phyloP scores from a whole-genome alignment of 495 filamentous ascomycete species.

The Penicillium waksmanii region DNA sequence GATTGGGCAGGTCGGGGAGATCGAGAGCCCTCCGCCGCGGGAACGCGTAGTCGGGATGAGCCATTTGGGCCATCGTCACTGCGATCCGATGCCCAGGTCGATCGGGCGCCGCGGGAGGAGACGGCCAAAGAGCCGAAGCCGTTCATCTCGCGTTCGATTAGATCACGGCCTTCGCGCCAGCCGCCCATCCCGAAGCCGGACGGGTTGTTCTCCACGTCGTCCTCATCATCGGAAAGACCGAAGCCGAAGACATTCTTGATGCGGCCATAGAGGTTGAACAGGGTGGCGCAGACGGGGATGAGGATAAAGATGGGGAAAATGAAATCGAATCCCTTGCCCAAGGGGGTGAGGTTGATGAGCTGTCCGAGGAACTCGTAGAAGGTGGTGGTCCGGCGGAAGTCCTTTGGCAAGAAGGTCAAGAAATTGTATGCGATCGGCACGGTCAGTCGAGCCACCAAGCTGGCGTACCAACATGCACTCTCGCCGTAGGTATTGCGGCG shows the following conservation, averaged over 20 bases:
- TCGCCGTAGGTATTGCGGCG: conserved; percentile 87
- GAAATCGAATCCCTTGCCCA: conserved; percentile 83
- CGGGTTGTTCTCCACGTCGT: conserved; percentile 66
- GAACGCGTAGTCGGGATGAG: conserved; percentile 38
- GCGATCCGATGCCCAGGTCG: conserved; percentile 35
- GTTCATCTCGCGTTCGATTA: conserved; percentile 88
- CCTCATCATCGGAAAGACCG: conserved; percentile 72
- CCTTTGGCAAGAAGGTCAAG: conserved; percentile 76
- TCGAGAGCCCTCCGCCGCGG: conserved; percentile 31
- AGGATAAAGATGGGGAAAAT: conserved; percentile 88
- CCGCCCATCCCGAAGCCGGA: conserved; percentile 74
- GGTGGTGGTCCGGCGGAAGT: conserved; percentile 67
- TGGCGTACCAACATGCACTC: conserved; percentile 92
- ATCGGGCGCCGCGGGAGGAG: conserved; percentile 38
- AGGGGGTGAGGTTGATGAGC: conserved; percentile 80
- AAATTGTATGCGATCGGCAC: conserved; percentile 96
- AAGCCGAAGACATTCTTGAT: conserved; percentile 79
- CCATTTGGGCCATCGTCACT: conserved; percentile 30
- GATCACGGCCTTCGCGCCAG: conserved; percentile 91
- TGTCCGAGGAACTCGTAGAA: conserved; percentile 88
- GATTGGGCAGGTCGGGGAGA: conserved; percentile 34
- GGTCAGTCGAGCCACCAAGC: conserved; percentile 85
- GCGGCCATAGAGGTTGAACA: conserved; percentile 85
- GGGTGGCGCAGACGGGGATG: conserved; percentile 76
- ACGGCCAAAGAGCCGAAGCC: conserved; percentile 59